These are phyloP conservation scores for Moesziomyces aphidis DNA, from an alignment of 1,284 basidiomycete genomes.

Conservation along the genomic window DNA sequence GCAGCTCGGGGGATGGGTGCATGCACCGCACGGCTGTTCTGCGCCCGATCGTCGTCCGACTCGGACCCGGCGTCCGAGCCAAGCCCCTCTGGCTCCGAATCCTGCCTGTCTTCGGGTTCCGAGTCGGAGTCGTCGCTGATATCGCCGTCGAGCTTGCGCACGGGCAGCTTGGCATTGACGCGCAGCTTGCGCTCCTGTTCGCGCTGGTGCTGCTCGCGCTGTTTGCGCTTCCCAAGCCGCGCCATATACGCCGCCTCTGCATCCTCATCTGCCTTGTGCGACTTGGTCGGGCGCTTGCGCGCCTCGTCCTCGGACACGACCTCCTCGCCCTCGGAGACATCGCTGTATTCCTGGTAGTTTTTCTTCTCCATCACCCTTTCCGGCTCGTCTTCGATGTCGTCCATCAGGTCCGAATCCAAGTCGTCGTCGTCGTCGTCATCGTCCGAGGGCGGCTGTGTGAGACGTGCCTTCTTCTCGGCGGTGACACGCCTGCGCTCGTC, in stretches of 20 bases:
- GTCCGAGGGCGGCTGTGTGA: slow-evolving; percentile 75
- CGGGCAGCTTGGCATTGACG: slow-evolving; percentile 32
- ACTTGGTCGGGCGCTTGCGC: slow-evolving; percentile 4
- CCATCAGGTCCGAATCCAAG: slow-evolving; percentile 79
- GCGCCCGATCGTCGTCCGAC: slow-evolving; percentile 13
- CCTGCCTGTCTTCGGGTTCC: slow-evolving; percentile 13
- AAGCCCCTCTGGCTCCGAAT: slow-evolving; percentile 23
- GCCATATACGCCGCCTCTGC: slow-evolving; percentile 53
- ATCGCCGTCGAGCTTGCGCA: slow-evolving; percentile 28
- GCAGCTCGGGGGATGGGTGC: slow-evolving; percentile 18
- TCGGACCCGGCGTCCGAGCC: slow-evolving; percentile 3
- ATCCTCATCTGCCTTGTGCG: slow-evolving; percentile 24
- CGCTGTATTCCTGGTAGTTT: slow-evolving; percentile 45
- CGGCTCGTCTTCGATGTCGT: slow-evolving; percentile 27
- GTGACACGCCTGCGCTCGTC: slow-evolving; percentile 16
- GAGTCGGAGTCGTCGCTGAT: slow-evolving; percentile 18
- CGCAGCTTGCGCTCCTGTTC: slow-evolving; percentile 37
- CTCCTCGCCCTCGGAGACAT: slow-evolving; percentile 46
- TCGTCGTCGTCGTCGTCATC: slow-evolving; percentile 28
- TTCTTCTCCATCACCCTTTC: slow-evolving; percentile 21
- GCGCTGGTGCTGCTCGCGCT: slow-evolving; percentile 28
- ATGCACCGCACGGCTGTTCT: slow-evolving; percentile 49
- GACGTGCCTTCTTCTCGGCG: slow-evolving; percentile 71
- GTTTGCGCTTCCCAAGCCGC: slow-evolving; percentile 38
- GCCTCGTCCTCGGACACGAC: slow-evolving; percentile 13